These are phyloP conservation scores for Coprinopsis marcescibilis DNA, from an alignment of 768 basidiomycete genomes.

Conservation along the genomic window DNA sequence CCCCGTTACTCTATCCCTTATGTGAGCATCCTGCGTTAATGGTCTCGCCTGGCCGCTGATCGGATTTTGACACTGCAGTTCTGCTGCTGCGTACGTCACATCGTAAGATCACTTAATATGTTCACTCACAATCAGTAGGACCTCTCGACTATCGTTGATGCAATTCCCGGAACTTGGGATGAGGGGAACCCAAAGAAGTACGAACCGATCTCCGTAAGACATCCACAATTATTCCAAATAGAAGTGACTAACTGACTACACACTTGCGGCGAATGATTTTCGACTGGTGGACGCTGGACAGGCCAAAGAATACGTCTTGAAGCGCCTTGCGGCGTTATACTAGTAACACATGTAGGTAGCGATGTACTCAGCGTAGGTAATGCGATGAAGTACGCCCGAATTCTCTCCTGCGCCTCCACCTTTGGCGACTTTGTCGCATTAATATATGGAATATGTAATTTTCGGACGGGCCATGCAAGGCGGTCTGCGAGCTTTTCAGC, in stretches of 20 bases:
- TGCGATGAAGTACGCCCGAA: too few relatives aligned
- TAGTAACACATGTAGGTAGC: too few relatives aligned
- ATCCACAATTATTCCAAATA: not conserved
- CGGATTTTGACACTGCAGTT: slow-evolving; percentile 16
- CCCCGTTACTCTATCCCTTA: slow-evolving; percentile 61
- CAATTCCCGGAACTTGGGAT: slow-evolving; percentile 48
- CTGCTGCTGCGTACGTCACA: slow-evolving; percentile 26
- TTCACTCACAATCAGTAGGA: slow-evolving; percentile 30
- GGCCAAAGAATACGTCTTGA: slow-evolving; percentile 33
- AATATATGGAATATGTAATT: too few relatives aligned
- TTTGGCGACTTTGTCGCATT: too few relatives aligned
- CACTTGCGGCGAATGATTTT: not conserved
- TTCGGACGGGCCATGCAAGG: too few relatives aligned
- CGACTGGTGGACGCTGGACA: slow-evolving; percentile 7
- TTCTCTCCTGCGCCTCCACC: too few relatives aligned
- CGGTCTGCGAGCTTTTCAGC: too few relatives aligned
- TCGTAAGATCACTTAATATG: not conserved
- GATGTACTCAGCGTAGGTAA: too few relatives aligned
- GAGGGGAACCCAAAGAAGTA: slow-evolving; percentile 43
- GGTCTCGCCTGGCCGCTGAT: not conserved
- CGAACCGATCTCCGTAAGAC: slow-evolving; percentile 35
- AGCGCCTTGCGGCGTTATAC: slow-evolving; percentile 33
- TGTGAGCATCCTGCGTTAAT: slow-evolving; percentile 23
- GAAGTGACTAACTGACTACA: not conserved
- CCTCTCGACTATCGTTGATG: slow-evolving; percentile 37